Conservation (phyloP, 164 flowering plant genomes). For the Taxillus chinensis region DNA sequence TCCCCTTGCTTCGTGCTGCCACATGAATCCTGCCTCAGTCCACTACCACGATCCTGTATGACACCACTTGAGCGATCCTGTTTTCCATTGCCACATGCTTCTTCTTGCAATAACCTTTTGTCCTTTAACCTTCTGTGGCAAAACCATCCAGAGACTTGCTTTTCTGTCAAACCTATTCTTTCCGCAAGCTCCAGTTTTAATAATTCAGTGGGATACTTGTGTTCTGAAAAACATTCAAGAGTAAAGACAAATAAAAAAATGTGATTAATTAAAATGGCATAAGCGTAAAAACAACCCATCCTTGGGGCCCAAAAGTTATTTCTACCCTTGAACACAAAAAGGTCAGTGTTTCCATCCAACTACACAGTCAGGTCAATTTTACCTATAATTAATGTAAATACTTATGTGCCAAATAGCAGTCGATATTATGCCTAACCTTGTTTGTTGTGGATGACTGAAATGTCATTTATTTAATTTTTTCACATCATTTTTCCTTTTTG, state of each 20-base stretch:
- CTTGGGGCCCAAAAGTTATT: neutral
- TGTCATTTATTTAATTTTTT: too few species aligned
- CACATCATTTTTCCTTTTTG: too few species aligned
- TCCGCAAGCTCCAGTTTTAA: slow-evolving; percentile 55
- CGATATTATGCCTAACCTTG: too few species aligned
- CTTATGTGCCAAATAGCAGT: too few species aligned
- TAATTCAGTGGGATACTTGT: slow-evolving; percentile 72
- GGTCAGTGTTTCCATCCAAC: too few species aligned
- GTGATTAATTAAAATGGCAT: too few species aligned
- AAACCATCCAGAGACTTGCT: slow-evolving; percentile 93
- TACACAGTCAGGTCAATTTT: too few species aligned
- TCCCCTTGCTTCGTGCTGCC: slow-evolving; percentile 83
- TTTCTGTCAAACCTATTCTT: slow-evolving; percentile 67
- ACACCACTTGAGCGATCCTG: slow-evolving; percentile 74
- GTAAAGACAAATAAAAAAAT: neutral
- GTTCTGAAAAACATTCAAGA: slow-evolving; percentile 35
- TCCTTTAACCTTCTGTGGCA: slow-evolving; percentile 95
- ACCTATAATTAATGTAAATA: too few species aligned
- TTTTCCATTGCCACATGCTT: slow-evolving; percentile 37
- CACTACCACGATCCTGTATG: slow-evolving; percentile 77
- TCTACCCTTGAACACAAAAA: too few species aligned
- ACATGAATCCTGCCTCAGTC: slow-evolving; percentile 80
- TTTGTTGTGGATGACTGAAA: too few species aligned
- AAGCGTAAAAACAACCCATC: too few species aligned
- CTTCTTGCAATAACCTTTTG: slow-evolving; percentile 45